phyloP scores from a whole-genome alignment of 129 eudicot genomes.

The Ambrosia artemisiifolia region DNA sequence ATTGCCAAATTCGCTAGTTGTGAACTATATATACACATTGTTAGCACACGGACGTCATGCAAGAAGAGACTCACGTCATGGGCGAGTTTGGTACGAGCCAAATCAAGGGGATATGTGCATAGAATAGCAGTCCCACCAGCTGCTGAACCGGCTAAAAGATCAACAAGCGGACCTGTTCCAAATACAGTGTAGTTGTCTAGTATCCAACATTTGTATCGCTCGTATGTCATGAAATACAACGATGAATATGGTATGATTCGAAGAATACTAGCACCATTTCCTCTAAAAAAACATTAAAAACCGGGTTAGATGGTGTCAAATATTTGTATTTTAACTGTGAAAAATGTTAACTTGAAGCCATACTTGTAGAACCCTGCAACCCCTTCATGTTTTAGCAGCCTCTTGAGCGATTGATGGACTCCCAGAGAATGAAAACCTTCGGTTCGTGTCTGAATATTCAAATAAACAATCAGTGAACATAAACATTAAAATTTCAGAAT shows the following conservation, averaged over 20 bases:
- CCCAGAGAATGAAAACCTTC: constrained; percentile 81
- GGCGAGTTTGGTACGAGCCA: constrained; percentile 89
- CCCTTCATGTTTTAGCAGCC: constrained; percentile 83
- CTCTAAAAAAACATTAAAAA: constrained; percentile 41
- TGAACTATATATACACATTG: too few species aligned
- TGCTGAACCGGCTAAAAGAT: constrained; percentile 93
- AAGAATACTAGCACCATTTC: constrained; percentile 92
- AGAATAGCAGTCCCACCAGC: constrained; percentile 96
- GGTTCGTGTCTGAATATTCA: constrained; percentile 63
- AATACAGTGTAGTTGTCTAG: constrained; percentile 58
- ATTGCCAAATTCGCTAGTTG: too few species aligned
- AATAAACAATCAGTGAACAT: background rate
- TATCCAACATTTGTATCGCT: constrained; percentile 72
- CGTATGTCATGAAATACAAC: constrained; percentile 87
- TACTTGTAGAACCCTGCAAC: constrained; percentile 80
- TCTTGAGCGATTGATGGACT: constrained; percentile 68
- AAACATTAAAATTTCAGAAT: too few species aligned
- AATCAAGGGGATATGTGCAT: constrained; percentile 93
- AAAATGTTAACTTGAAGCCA: constrained; percentile 12
- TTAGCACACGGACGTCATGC: background rate
- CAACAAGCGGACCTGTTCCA: constrained; percentile 87
- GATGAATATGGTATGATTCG: constrained; percentile 89
- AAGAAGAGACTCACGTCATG: constrained; percentile 64
- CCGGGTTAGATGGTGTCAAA: background rate
- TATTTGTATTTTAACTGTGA: background rate